Base-by-base conservation (phyloP, 352 stramenopile species). In the Phytophthora sojae region DNA sequence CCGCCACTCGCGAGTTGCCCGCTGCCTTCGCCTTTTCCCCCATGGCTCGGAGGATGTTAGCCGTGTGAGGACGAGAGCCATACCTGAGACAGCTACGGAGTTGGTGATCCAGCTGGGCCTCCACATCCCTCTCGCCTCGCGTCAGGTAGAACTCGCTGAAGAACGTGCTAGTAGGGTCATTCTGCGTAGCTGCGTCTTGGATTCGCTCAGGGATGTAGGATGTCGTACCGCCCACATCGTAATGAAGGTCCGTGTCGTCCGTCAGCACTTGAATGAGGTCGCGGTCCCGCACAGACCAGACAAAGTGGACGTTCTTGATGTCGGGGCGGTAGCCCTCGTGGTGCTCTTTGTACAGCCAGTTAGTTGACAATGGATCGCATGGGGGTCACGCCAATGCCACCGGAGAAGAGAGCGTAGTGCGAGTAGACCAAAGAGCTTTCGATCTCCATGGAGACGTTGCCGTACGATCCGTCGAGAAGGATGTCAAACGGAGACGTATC, bases 151-250 rank as follows among this genome's bases (percentile, higher is more conserved):
- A 23, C 14, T 51, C 25, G 4, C 25, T 4, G 25, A 29, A 29
- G 25, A 29, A 51, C 44, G 44, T 51, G 44, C 17, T 51, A 3
- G 44, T 51, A 3, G 14, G 12, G 44, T 51, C 51, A 19, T 57
- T 44, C 2, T 11, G 37, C 14, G 37, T 45, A 2, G 6, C 37
- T 23, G 26, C 1, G 21, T 35, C 51, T 4, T 29, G 26, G 2
- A 73, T 81, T 37, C 71, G 74, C 1, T 69, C 71, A 2, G 64
- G 67, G 5, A 82, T 72, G 44, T 86, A 77, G 47, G 63, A 86
- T 47, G 23, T 82, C 8, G 82, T 82, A 23, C 44, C 17, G 25
- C 25, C 25, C 25, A 29, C 25, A 29, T 29, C 25, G 25, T 29
- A 29, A 29, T 29, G 4, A 29, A 29, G 25, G 1, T 51, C 44